Evolutionary conservation across 441 rosid genomes (phyloP).

Genomic region (Pelargonium australe): DNA sequence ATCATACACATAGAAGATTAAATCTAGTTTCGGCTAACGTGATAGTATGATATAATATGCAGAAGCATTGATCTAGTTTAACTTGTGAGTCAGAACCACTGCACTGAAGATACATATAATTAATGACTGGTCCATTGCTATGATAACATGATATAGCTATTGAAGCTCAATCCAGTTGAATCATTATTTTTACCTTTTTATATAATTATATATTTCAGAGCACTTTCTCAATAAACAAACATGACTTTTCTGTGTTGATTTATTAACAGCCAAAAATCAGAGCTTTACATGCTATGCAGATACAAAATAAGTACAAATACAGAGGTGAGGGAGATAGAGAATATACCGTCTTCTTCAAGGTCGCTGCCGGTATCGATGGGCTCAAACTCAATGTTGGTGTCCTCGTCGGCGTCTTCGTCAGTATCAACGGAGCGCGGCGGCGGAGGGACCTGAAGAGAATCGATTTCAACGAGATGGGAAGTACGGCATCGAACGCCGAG

Average conservation of each 20-base stretch:
- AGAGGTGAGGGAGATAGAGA: neutral
- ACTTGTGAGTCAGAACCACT: no score
- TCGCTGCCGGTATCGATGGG: conserved; percentile 73
- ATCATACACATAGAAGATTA: neutral
- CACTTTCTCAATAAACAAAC: neutral
- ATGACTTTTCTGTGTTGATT: neutral
- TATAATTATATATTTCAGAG: neutral
- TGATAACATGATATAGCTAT: neutral
- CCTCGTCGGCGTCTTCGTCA: conserved; percentile 20
- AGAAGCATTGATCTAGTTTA: no score
- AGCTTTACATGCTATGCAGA: neutral
- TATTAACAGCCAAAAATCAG: neutral
- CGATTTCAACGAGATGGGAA: conserved; percentile 53
- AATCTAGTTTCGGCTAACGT: no score
- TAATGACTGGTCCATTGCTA: no score
- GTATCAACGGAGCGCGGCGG: conserved; percentile 20
- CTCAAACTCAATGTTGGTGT: conserved; percentile 41
- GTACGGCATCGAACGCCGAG: conserved; percentile 73
- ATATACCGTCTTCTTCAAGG: conserved; percentile 86
- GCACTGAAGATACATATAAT: no score
- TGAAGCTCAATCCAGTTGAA: neutral
- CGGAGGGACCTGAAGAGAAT: conserved; percentile 60
- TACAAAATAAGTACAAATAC: neutral
- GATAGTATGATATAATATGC: no score
- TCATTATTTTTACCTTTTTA: neutral